A percentile compares a stretch with the other conserved stretches of the same genome.
Conservation (phyloP, 257 asterid species). For the Rauvolfia tetraphylla region DNA sequence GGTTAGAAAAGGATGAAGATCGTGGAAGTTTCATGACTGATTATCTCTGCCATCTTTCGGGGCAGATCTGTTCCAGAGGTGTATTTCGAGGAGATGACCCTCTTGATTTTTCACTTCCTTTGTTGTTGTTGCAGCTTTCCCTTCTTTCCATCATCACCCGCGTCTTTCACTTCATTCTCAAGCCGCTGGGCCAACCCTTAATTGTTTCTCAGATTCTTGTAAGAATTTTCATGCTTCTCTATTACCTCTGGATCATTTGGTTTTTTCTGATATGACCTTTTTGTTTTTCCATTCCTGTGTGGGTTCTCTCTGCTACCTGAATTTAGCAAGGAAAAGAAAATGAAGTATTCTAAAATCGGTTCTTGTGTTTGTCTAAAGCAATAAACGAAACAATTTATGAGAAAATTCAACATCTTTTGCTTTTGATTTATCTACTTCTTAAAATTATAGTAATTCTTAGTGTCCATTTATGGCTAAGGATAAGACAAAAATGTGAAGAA, state of each 20-base stretch:
- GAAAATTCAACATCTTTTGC: neutral
- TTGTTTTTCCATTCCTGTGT: neutral
- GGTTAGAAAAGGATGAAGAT: conserved; percentile 1
- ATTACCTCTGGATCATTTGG: neutral
- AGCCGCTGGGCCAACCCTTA: conserved; percentile 57
- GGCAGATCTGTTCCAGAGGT: conserved; percentile 47
- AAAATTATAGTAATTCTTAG: neutral
- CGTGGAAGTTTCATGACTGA: conserved; percentile 1
- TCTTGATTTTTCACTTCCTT: conserved; percentile 41
- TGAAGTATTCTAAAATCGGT: neutral
- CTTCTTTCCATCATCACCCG: conserved; percentile 51
- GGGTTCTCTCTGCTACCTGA: neutral
- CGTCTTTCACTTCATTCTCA: conserved; percentile 44
- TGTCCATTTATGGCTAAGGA: neutral
- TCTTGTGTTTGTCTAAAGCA: neutral
- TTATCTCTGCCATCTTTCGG: conserved; percentile 33
- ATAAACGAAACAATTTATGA: neutral
- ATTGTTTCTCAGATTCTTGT: conserved; percentile 68
- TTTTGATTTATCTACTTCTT: neutral
- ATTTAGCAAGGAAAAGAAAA: neutral
- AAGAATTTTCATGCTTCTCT: conserved; percentile 14
- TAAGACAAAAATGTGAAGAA: neutral
- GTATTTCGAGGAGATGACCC: conserved; percentile 34
- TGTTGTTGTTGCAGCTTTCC: conserved; percentile 52
- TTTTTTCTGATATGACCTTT: neutral